Base-by-base conservation (phyloP, 768 basidiomycete species). In the Boletus tylopilopsis region DNA sequence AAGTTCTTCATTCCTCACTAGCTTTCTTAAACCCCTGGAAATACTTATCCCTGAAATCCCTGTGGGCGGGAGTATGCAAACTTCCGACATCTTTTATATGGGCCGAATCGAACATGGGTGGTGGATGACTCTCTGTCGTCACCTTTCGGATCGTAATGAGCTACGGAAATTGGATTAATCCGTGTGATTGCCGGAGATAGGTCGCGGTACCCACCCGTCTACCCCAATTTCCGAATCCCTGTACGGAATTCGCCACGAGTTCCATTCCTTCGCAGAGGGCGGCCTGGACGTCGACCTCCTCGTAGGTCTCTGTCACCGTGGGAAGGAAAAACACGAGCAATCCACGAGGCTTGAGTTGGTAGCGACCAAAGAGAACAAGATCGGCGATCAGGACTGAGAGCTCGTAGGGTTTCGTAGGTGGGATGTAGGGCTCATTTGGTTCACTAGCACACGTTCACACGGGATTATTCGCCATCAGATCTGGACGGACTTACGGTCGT, bases 151-250 rank as follows among this genome's bases (percentile, higher is more conserved):
- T 86, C 8, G 95, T 98, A 46, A 98, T 89, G 16, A 99, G 75
- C 93, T 95, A 59, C 36, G n/a, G n/a, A 11, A 19, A 29, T 30
- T 13, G 15, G 15, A 35, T 60, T 33, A 55, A 45, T 33, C 38
- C 16, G 21, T 42, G 30, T 16, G n/a, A 15, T 34, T 27, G 45
- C 32, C 32, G 6, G 43, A 15, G 23, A 11, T 13, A 9, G 41
- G 45, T 36, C 38, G 42, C 15, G 37, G 23, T 22, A 72, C 88
- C 68, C 61, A 93, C 94, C 64, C 95, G 70, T 57, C 95, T 75
- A 1, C 92, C 94, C 95, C 95, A 99, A 22, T 85, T 88, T 13
- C 94, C 94, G 62, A 97, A 99, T 59, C 87, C 84, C 68, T 99
- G 94, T 54, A 92, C 68, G 30, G 91, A 94, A 64, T 95, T 94